Evolutionary conservation across 306 rosid species (phyloP).

Genomic region (Vigna radiata): DNA sequence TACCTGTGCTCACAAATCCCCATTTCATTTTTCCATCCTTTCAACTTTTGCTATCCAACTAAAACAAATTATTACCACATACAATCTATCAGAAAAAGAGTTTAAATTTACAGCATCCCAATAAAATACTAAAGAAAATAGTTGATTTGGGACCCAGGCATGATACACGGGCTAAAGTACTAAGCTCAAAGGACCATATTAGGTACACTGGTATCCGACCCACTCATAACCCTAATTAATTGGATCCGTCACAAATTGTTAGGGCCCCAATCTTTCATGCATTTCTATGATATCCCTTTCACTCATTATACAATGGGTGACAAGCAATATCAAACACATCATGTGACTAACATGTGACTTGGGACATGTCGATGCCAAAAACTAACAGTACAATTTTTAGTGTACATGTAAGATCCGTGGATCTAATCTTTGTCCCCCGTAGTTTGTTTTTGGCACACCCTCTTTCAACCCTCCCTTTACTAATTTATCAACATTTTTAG

Average conservation of each 20-base stretch:
- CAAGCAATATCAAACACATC: conserved; percentile 55
- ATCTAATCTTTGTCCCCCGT: conserved; percentile 50
- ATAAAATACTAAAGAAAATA: not conserved
- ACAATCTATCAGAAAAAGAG: not conserved
- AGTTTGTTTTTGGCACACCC: conserved; percentile 36
- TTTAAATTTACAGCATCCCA: conserved; percentile 13
- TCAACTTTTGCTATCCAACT: too few species aligned
- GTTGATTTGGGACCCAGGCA: conserved; percentile 53
- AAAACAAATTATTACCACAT: too few species aligned
- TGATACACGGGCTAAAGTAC: conserved; percentile 55
- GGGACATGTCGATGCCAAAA: conserved; percentile 45
- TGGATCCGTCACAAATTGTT: conserved; percentile 51
- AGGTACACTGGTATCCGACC: conserved; percentile 60
- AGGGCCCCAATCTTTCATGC: conserved; percentile 55
- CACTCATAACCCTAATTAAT: conserved; percentile 48
- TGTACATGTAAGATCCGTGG: conserved; percentile 33
- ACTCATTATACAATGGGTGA: conserved; percentile 33
- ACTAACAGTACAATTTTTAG: conserved; percentile 45
- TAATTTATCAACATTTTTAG: not conserved
- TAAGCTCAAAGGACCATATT: conserved; percentile 46
- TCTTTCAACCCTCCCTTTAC: not conserved
- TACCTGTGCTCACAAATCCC: conserved; percentile 31
- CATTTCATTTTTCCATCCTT: conserved; percentile 3
- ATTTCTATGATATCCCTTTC: conserved; percentile 51
- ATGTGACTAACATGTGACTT: conserved; percentile 58